Base-by-base conservation (phyloP, 2,329 filamentous ascomycete genomes). In the Camptophora hylomeconis region DNA sequence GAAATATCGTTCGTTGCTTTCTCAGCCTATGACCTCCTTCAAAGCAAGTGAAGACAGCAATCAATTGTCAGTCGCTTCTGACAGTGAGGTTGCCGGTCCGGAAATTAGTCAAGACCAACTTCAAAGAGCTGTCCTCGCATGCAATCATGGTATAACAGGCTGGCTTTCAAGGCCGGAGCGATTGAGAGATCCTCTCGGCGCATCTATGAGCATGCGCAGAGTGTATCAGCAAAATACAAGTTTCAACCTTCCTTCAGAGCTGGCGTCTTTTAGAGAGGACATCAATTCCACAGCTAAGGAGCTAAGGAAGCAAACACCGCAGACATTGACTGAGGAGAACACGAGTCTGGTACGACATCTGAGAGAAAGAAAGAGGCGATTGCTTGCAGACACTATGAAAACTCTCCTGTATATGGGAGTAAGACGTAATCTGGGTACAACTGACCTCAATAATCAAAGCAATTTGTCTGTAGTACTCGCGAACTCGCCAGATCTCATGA, bases 311-410 rank as follows among this genome's bases (percentile, higher is more conserved):
- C 79, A 83, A 40, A 98, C 89, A 0, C 89, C 89, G 0, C 61
- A 69, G 0, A 65, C 67, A n/a, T 57, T 92, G 24, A 93, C 71
- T 0, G 81, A 93, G 15, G 86, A 93, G 23, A 94, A 89, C 52
- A 87, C 86, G 49, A 69, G 75, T 7, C 53, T 69, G 10, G 72
- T 94, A 36, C 86, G 92, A 53, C 82, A 94, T 51, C 71, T 95
- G 42, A 95, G 94, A 61, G 75, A 73, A 3, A 72, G 82, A 45
- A 98, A 98, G 57, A 74, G 83, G 23, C 86, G 84, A 44, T 67
- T 95, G 9, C 89, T 92, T 45, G 80, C 83, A 1, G 87, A 95
- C 43, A 86, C 80, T 0, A 60, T 98, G 39, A 86, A 81, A 46
- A 72, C 75, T 13, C 60, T 94, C 16, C 74, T 83, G 19, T 71